Evolutionary conservation across 169 alveolate genomes (phyloP).

Genomic region (Plasmodium cynomolgi): DNA sequence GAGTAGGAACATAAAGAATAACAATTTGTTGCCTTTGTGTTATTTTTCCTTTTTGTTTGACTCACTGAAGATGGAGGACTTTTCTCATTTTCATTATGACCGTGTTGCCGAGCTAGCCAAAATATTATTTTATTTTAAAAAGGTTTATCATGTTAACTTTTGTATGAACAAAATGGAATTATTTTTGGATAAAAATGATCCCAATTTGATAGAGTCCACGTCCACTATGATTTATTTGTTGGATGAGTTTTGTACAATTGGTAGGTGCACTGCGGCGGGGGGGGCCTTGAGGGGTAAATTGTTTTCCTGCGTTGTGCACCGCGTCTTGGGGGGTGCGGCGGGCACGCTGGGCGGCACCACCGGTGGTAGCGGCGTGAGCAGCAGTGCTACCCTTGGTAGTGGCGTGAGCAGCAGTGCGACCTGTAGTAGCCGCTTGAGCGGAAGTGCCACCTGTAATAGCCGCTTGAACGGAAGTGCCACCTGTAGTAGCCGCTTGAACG

Average conservation of each 20-base stretch:
- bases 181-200: constrained; percentile 11
- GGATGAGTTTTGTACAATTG: constrained; percentile 20
- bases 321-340: not conserved
- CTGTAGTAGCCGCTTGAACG: not conserved
- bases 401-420: not conserved
- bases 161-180: constrained; percentile 50
- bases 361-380: not conserved
- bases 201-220: constrained; percentile 9
- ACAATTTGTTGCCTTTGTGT: constrained; percentile 20
- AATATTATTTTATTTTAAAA: constrained; percentile 47
- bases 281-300: constrained; percentile 16
- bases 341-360: not conserved
- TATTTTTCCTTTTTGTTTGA: constrained; percentile 63
- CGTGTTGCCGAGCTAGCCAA: constrained; percentile 59
- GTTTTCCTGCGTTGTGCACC: constrained; percentile 10
- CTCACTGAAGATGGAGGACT: constrained; percentile 14
- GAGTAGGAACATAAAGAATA: constrained; percentile 45
- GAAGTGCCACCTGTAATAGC: not conserved
- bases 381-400: not conserved
- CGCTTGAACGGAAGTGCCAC: not conserved
- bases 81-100: not conserved
- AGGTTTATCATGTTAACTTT: constrained; percentile 52
- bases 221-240: constrained; percentile 33
- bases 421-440: not conserved
- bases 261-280: not conserved